Conservation (phyloP, 2,329 filamentous ascomycete genomes). For the Hymenoscyphus fraxineus region DNA sequence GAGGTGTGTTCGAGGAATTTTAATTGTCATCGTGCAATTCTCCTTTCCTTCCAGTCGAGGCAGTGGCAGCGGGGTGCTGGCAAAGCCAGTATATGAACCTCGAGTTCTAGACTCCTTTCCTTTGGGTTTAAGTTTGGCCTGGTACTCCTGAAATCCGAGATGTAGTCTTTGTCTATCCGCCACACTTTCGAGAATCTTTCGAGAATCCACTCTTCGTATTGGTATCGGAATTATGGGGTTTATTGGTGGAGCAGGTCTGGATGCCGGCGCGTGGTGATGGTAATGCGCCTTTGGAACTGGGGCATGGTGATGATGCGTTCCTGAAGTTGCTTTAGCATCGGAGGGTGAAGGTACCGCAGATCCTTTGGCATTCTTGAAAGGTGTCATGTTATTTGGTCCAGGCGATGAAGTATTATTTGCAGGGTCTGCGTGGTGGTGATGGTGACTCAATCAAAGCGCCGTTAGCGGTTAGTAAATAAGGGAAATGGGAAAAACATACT, state of each 20-base stretch:
- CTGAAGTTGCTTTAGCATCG: constrained; percentile 17
- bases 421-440: constrained; percentile 53
- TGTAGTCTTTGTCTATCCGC: constrained; percentile 70
- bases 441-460: constrained; percentile 42
- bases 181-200: constrained; percentile 68
- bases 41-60: constrained; percentile 68
- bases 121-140: constrained; percentile 57
- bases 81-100: constrained; percentile 29
- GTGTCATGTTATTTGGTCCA: constrained; percentile 39
- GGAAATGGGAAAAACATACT: constrained; percentile 46
- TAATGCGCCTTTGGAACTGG: constrained; percentile 34
- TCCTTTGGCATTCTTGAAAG: constrained; percentile 50
- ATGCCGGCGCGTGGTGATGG: constrained; percentile 39
- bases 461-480: constrained; percentile 19
- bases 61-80: constrained; percentile 41
- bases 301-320: constrained; percentile 33
- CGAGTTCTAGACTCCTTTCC: constrained; percentile 20
- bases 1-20: constrained; percentile 77
- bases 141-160: constrained; percentile 80
- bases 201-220: constrained; percentile 63
- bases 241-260: constrained; percentile 26
- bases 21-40: constrained; percentile 87
- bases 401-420: constrained; percentile 46
- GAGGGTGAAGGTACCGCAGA: constrained; percentile 45
- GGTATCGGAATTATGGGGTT: constrained; percentile 54